Evolutionary conservation across 169 alveolate species (phyloP).

Genomic region (Eimeria nieschulzi): DNA sequence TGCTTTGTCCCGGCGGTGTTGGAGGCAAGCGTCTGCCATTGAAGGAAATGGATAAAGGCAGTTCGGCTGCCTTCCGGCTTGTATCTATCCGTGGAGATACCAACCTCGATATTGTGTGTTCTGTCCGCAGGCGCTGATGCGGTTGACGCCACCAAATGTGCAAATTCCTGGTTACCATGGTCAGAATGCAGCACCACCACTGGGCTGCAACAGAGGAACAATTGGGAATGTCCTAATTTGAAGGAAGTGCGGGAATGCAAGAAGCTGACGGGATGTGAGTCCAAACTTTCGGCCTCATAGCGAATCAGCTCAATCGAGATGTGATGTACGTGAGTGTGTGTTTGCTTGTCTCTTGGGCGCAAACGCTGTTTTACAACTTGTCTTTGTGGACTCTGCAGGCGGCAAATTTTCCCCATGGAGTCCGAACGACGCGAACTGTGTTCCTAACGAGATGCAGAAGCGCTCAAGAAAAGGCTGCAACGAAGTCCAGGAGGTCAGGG

Average conservation of each 20-base stretch:
- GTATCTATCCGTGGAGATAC: not conserved
- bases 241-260: constrained; percentile 31
- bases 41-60: no score
- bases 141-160: not conserved
- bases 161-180: constrained; percentile 16
- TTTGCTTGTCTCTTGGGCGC: not conserved
- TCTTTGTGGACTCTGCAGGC: not conserved
- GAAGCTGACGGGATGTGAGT: constrained; percentile 30
- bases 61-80: not conserved
- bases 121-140: constrained; percentile 2
- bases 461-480: constrained; percentile 33
- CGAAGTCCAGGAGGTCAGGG: not conserved
- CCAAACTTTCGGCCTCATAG: not conserved
- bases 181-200: not conserved
- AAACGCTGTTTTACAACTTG: not conserved
- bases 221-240: not conserved
- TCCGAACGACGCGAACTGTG: constrained; percentile 16
- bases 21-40: not conserved
- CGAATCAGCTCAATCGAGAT: no score
- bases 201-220: constrained; percentile 16
- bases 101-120: not conserved
- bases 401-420: constrained; percentile 49
- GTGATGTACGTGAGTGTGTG: not conserved
- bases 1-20: not conserved
- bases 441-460: constrained; percentile 10